Evolutionary conservation across 2,329 filamentous ascomycete genomes (phyloP), one percentile per base, ranked within the genome.

Genomic region (Beauveria asiatica): DNA sequence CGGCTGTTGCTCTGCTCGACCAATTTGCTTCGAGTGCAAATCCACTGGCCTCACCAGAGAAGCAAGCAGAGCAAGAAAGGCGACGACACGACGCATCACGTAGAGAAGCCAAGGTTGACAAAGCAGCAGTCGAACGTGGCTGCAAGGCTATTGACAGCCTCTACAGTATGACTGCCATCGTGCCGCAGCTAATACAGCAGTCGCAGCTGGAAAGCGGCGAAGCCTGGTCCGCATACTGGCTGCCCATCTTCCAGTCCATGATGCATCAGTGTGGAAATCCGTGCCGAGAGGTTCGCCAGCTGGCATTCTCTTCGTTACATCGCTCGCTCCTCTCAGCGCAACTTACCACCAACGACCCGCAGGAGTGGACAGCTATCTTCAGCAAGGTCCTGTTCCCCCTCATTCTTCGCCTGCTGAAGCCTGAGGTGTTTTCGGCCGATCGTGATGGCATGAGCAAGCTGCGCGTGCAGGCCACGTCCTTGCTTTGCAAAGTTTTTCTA

Each of bases 171-270:
- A 95, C 91, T 1, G 80, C 80, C 57, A 86, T 91, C 45, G 92
- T 96, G 25, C 91, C 93, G 2, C 82, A 87, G 57, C 83, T 97
- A 41, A 97, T 99, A 78, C 84, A 91, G 69, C 90, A 96, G 70
- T 97, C 92, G 23, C 93, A 97, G 68, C 84, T 97, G 2, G 94
- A 97, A 70, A 87, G 83, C 62, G 90, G 81, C 62, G 89, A 96
- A 80, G 88, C 94, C 16, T 99, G 94, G 94, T 92, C 91, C 55
- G 91, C 94, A 9, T 99, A 99, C 72, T 99, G 94, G 94, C 87
- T 92, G 16, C 94, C 93, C 1, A 92, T 99, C 27, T 94, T 99
- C 74, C 85, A 91, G 66, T 89, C 91, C 6, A 77, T 99, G 19
- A 94, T 89, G 3, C 85, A 85, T 5, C 94, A 99, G 74, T 97